Evolutionary conservation across 2,329 filamentous ascomycete genomes (phyloP).

Genomic region (Paraconiothyrium sp.): DNA sequence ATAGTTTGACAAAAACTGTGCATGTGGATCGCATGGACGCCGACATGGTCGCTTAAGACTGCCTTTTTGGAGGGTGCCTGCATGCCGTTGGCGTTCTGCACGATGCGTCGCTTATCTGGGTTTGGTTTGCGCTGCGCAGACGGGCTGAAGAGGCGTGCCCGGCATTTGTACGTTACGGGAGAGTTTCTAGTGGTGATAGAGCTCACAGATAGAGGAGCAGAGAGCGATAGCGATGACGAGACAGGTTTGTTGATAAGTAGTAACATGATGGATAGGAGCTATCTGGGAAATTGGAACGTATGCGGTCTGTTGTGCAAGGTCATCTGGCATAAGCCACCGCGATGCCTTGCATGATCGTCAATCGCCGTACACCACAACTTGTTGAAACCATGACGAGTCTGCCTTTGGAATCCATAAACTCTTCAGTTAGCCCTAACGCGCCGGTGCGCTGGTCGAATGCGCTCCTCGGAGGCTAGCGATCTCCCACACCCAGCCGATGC

Average conservation of each 20-base stretch:
- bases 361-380: not conserved
- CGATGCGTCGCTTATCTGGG: not conserved
- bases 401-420: not conserved
- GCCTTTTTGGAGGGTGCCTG: not conserved
- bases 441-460: not conserved
- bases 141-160: not conserved
- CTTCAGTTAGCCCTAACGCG: not conserved
- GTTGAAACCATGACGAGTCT: not conserved
- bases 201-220: not conserved
- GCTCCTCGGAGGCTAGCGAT: not conserved
- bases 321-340: constrained; percentile 12
- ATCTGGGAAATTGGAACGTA: not conserved
- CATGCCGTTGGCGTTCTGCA: not conserved
- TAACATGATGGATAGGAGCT: not conserved
- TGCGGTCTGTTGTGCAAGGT: not conserved
- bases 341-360: constrained; percentile 7
- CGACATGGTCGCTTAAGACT: not conserved
- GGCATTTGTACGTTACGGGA: too few species aligned
- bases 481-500: not conserved
- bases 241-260: not conserved
- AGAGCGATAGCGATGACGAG: not conserved
- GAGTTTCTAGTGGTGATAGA: too few species aligned
- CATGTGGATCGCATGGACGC: too few species aligned
- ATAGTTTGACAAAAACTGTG: too few species aligned
- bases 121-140: not conserved